These are phyloP conservation scores for Tilletia walkeri DNA, from an alignment of 1,284 basidiomycete genomes.

Conservation along the genomic window DNA sequence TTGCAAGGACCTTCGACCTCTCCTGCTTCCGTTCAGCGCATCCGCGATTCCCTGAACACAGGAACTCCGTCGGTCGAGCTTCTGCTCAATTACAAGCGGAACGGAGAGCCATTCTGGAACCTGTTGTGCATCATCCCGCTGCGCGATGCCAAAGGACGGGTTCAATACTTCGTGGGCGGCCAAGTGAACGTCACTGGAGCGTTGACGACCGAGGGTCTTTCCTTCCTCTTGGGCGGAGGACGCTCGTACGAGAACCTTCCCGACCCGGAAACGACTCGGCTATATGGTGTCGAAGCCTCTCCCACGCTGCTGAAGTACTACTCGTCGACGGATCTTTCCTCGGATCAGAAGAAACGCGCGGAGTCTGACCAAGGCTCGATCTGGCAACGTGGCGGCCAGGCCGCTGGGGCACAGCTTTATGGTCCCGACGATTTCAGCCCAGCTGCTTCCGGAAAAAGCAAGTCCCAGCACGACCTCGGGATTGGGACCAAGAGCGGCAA, in stretches of 20 bases:
- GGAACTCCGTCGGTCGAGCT: conserved; percentile 34
- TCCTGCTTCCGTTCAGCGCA: conserved; percentile 27
- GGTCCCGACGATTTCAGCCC: background rate
- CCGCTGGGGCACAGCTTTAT: background rate
- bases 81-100: conserved; percentile 44
- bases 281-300: background rate
- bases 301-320: conserved; percentile 1
- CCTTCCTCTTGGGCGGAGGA: conserved; percentile 24
- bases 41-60: conserved; percentile 32
- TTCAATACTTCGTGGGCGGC: conserved; percentile 40
- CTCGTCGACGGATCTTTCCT: background rate
- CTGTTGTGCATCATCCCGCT: conserved; percentile 46
- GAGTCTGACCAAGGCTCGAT: background rate
- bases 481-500: too few relatives aligned
- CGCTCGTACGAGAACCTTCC: conserved; percentile 7
- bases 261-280: background rate
- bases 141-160: conserved; percentile 30
- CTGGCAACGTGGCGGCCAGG: background rate
- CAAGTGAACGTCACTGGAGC: conserved; percentile 26
- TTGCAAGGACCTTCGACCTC: conserved; percentile 39
- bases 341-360: background rate
- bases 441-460: too few relatives aligned
- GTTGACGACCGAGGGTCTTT: conserved; percentile 22
- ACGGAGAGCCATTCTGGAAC: conserved; percentile 40
- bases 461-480: background rate